phyloP scores from a whole-genome alignment of 345 rosid genomes.

The Microthlaspi erraticum region DNA sequence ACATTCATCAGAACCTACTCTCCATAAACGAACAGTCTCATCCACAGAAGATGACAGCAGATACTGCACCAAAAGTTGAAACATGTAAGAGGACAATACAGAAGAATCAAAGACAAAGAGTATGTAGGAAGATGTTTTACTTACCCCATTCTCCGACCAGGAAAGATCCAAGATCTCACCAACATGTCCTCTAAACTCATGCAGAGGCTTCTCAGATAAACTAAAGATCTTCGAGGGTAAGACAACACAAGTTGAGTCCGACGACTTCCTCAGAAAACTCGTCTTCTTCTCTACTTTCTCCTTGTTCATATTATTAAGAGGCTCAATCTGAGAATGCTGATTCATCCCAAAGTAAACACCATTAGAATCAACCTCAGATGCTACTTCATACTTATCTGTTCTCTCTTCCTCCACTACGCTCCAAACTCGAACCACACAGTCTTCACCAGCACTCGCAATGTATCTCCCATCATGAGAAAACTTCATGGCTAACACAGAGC shows the following conservation, averaged over 20 bases:
- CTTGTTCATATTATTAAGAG: constrained; percentile 43
- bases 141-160: constrained; percentile 80
- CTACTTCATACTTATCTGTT: constrained; percentile 43
- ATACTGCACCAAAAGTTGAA: constrained; percentile 48
- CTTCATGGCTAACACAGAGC: constrained; percentile 73
- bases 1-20: constrained; percentile 59
- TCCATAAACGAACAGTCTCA: constrained; percentile 73
- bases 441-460: constrained; percentile 81
- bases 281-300: constrained; percentile 47
- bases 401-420: constrained; percentile 60
- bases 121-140: constrained; percentile 15
- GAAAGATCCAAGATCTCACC: constrained; percentile 78
- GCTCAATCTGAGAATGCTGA: constrained; percentile 51
- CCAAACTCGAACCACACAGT: constrained; percentile 74
- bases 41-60: constrained; percentile 71
- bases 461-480: constrained; percentile 71
- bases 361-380: constrained; percentile 49
- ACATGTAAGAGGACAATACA: not conserved
- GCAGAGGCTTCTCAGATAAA: constrained; percentile 67
- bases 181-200: constrained; percentile 67
- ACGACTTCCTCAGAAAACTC: constrained; percentile 51
- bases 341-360: constrained; percentile 63
- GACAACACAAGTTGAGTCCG: constrained; percentile 64
- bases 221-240: constrained; percentile 66
- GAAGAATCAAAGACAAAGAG: not conserved